These are phyloP conservation scores for Fusarium sp. DNA, from an alignment of 2,329 filamentous ascomycete genomes.

Conservation along the genomic window DNA sequence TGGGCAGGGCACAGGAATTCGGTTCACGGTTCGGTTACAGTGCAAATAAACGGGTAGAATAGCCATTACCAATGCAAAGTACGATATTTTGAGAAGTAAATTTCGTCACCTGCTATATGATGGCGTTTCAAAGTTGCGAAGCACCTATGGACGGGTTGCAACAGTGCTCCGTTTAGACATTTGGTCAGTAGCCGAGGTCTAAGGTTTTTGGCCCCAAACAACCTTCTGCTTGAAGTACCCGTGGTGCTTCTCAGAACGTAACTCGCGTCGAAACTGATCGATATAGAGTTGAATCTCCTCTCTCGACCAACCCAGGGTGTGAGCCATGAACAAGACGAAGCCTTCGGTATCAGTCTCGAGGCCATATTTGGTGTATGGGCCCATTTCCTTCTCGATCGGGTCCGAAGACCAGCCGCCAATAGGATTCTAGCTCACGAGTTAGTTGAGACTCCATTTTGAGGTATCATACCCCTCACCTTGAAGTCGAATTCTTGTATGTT, in stretches of 20 bases:
- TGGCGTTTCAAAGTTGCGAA: background rate
- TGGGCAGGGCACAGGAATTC: background rate
- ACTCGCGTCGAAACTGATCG: conserved; percentile 48
- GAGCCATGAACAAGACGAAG: conserved; percentile 49
- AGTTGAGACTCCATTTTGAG: background rate
- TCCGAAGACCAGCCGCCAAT: conserved; percentile 35
- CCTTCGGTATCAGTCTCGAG: conserved; percentile 53
- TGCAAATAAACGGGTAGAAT: background rate
- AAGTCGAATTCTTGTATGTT: conserved; percentile 43
- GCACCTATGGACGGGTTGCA: background rate
- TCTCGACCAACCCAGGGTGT: conserved; percentile 52
- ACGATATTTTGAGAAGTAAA: background rate
- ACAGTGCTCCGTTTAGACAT: background rate
- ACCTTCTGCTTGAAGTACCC: conserved; percentile 47
- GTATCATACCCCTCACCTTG: background rate
- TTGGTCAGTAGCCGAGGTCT: no score
- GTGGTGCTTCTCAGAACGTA: conserved; percentile 45
- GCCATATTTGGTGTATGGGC: conserved; percentile 46
- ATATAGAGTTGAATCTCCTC: conserved; percentile 50
- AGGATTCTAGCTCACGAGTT: conserved; percentile 20
- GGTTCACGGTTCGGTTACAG: background rate
- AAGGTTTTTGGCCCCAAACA: conserved; percentile 51
- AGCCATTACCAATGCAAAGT: background rate
- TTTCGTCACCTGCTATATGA: no score
- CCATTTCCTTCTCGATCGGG: conserved; percentile 33